These are phyloP conservation scores for Durotheca rogersii DNA, from an alignment of 495 filamentous ascomycete species.

Conservation along the genomic window DNA sequence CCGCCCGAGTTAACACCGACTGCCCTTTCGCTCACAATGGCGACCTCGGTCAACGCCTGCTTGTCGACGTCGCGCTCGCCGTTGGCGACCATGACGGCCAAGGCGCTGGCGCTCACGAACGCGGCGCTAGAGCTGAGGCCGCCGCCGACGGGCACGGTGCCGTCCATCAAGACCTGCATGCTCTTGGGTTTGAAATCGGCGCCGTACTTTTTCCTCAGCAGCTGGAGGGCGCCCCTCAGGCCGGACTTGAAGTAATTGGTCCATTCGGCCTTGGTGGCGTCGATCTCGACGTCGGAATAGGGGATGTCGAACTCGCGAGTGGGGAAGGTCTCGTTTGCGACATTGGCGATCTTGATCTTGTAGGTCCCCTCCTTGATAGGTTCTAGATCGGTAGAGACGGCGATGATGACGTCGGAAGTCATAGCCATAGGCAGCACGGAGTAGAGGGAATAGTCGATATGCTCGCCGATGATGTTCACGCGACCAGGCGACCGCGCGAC, in stretches of 20 bases:
- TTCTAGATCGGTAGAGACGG: conserved; percentile 64
- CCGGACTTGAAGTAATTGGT: conserved; percentile 98
- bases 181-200: conserved; percentile 63
- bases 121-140: conserved; percentile 93
- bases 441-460: conserved; percentile 98
- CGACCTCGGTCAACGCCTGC: conserved; percentile 82
- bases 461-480: conserved; percentile 98
- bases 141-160: conserved; percentile 86
- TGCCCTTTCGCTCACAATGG: conserved; percentile 89
- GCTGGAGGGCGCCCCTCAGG: conserved; percentile 73
- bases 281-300: conserved; percentile 72
- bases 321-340: conserved; percentile 73
- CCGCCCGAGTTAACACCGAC: conserved; percentile 97
- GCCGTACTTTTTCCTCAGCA: conserved; percentile 69
- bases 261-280: conserved; percentile 86
- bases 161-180: conserved; percentile 88
- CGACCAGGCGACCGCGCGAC: conserved; percentile 87
- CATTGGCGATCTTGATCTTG: conserved; percentile 68
- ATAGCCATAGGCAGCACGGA: conserved; percentile 95
- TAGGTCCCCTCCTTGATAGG: conserved; percentile 37
- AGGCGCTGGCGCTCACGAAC: conserved; percentile 85
- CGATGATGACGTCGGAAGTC: conserved; percentile 84
- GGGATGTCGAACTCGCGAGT: conserved; percentile 73
- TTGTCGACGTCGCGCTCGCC: conserved; percentile 79
- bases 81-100: conserved; percentile 86